phyloP scores from a whole-genome alignment of 768 basidiomycete species.

The Russula foetens region DNA sequence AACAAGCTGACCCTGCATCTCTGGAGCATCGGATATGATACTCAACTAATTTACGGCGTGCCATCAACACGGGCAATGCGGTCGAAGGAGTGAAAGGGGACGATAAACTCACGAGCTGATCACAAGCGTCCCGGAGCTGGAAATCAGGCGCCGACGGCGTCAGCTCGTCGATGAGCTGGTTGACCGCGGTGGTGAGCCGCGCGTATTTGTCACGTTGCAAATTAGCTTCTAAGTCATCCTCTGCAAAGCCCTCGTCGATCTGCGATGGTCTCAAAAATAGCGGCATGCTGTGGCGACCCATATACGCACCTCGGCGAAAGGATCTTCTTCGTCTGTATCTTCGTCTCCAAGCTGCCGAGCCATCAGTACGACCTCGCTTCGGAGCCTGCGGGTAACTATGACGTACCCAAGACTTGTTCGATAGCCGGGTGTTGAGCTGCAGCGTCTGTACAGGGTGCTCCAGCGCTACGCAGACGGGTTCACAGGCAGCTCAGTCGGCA shows the following conservation, averaged over 20 bases:
- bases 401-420: constrained; percentile 84
- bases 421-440: constrained; percentile 77
- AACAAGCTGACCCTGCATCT: constrained; percentile 83
- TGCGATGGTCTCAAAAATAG: constrained; percentile 24
- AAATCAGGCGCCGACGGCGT: constrained; percentile 76
- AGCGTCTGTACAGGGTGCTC: constrained; percentile 66
- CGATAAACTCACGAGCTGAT: constrained; percentile 62
- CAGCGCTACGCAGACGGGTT: constrained; percentile 28
- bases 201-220: constrained; percentile 92
- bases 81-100: not conserved
- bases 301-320: constrained; percentile 76
- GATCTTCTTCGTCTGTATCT: constrained; percentile 86
- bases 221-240: constrained; percentile 88
- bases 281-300: not conserved
- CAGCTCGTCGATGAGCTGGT: constrained; percentile 80
- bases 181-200: constrained; percentile 71
- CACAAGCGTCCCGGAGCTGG: constrained; percentile 75
- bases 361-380: constrained; percentile 2
- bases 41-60: constrained; percentile 40
- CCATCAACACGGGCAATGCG: not conserved
- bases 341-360: constrained; percentile 62
- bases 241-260: constrained; percentile 91
- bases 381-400: not conserved
- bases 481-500: not conserved
- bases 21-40: constrained; percentile 71